Evolutionary conservation across 2,329 filamentous ascomycete species (phyloP), one percentile per base, ranked within the genome.

Genomic region (Pyrenophora graminea): DNA sequence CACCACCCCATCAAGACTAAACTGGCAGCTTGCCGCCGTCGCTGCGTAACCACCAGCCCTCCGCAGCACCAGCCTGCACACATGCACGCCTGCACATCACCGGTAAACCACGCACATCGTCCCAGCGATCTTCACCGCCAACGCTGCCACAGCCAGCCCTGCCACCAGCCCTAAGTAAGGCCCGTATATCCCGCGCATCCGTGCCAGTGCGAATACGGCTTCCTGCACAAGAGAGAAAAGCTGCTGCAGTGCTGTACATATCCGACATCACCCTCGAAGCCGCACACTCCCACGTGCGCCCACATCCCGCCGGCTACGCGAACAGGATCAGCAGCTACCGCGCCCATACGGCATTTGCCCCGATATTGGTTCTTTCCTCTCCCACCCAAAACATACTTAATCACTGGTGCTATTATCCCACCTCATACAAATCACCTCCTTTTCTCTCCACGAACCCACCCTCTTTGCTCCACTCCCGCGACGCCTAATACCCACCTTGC

Each of bases 111-210:
- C 53, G 31, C 45, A 45, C 54, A 56, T 42, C 48, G 45, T 39
- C 31, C 49, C 25, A 30, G 27, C 39, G 47, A 54, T 54, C 51
- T 46, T 51, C 51, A 47, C 51, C 48, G 51, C 51, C 47, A 54
- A 51, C 47, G 39, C 31, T 43, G 17, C 27, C 27, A 13, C 10
- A 55, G 31, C 45, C 30, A 30, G 46, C 42, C 48, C 51, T 44
- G 36, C 32, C 8, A 25, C 17, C 30, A 30, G 19, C 43, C 36
- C 34, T 36, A 27, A 42, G 33, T 36, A 27, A 42, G 33, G 38
- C 38, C 48, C 39, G 34, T 48, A 23, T 37, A 15, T 39, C 34
- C 44, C 44, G 44, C 10, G 34, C 36, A 39, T 46, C 36, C 39
- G 44, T 39, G 45, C 49, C 25, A 51, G 44, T 39, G 45, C 49